A percentile compares a stretch with the other conserved stretches of the same genome.
These are phyloP conservation scores for Cladophialophora carrionii DNA, from an alignment of 2,329 filamentous ascomycete species.

Conservation along the genomic window DNA sequence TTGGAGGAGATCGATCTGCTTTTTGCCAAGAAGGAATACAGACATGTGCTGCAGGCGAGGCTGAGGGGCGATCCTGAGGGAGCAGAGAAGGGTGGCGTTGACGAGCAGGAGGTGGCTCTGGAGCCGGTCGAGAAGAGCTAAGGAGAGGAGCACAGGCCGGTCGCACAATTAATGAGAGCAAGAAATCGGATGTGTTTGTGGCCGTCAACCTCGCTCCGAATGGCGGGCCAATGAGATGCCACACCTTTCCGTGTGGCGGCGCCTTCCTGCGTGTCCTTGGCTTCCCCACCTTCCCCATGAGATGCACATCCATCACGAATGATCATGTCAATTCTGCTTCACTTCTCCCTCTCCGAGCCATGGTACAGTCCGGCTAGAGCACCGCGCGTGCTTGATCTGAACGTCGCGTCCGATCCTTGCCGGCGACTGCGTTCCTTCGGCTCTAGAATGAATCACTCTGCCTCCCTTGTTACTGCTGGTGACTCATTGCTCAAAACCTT, in stretches of 20 bases:
- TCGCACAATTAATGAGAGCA: background rate
- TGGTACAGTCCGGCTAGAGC: background rate
- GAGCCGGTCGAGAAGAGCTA: slow-evolving; percentile 20
- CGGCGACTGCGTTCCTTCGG: background rate
- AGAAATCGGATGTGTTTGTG: no score
- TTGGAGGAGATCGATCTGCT: slow-evolving; percentile 61
- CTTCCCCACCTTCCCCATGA: background rate
- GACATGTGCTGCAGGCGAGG: slow-evolving; percentile 27
- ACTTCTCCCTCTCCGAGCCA: background rate
- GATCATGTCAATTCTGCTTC: background rate
- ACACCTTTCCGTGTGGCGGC: background rate
- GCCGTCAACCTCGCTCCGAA: no score
- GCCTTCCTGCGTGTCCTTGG: background rate
- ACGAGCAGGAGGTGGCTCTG: slow-evolving; percentile 15
- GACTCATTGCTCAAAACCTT: background rate
- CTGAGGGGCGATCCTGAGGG: slow-evolving; percentile 24
- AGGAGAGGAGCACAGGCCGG: background rate
- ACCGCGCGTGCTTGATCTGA: background rate
- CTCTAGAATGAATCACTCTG: background rate
- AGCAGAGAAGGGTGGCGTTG: slow-evolving; percentile 12
- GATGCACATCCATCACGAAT: background rate
- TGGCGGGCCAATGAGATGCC: background rate
- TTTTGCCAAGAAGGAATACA: slow-evolving; percentile 45
- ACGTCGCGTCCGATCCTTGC: background rate
- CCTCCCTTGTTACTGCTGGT: background rate